Conservation (phyloP, 1,284 basidiomycete genomes). For the Taiwanofungus camphoratus region DNA sequence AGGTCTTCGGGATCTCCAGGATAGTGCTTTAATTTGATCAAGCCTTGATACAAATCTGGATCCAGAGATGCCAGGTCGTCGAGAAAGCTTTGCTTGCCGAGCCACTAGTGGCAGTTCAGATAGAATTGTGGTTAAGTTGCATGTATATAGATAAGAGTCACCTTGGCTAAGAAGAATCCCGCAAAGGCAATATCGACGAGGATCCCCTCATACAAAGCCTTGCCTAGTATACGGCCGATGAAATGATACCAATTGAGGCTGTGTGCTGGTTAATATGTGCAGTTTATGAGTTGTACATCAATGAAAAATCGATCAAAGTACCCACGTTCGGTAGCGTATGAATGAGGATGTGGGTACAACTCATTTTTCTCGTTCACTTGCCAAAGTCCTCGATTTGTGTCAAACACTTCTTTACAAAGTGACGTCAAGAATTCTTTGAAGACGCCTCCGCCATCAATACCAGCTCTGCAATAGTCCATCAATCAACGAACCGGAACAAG, state of each 20-base stretch:
- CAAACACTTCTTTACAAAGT: conserved; percentile 89
- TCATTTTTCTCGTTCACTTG: conserved; percentile 85
- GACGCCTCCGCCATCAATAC: conserved; percentile 94
- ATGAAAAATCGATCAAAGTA: conserved; percentile 1
- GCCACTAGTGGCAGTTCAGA: conserved; percentile 52
- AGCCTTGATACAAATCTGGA: conserved; percentile 86
- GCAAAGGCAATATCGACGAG: conserved; percentile 96
- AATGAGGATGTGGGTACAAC: conserved; percentile 91
- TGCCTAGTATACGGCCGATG: conserved; percentile 89
- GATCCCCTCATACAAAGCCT: conserved; percentile 96
- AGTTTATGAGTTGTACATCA: conserved; percentile 3
- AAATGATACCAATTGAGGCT: conserved; percentile 93
- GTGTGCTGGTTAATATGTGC: conserved; percentile 43
- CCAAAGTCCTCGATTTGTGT: conserved; percentile 94
- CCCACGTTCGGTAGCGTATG: conserved; percentile 80
- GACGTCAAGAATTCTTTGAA: conserved; percentile 98
- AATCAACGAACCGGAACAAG: conserved; percentile 8
- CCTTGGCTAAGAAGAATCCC: conserved; percentile 90
- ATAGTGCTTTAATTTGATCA: conserved; percentile 93
- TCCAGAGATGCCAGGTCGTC: conserved; percentile 92
- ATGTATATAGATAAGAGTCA: conserved; percentile 26
- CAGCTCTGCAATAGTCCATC: conserved; percentile 46
- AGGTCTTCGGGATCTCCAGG: conserved; percentile 85
- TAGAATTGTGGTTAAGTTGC: background rate
- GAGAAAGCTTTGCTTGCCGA: conserved; percentile 82